Evolutionary conservation across 805 yeast genomes (phyloP), one percentile per base, ranked within the genome.

Genomic region (Ogataea pignaliae): DNA sequence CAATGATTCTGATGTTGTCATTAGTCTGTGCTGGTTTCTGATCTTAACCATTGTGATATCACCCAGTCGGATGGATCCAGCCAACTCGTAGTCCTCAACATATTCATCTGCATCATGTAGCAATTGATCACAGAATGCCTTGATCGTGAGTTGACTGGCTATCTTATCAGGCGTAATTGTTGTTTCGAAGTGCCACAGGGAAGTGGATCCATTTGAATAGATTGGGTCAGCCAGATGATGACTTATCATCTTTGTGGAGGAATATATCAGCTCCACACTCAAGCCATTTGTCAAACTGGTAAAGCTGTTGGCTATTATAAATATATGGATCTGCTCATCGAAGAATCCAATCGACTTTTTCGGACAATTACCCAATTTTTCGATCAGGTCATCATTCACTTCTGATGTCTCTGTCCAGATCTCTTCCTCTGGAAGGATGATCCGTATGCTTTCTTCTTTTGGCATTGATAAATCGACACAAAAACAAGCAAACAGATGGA

Each of bases 151-250:
- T 7, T 44, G 40, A 17, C 36, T 54, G 5, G 54, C 44, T 10
- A 42, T 42, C 36, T 48, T 53, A 17, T 53, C 61, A 3, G 63
- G 60, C 1, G 44, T 35, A 16, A 60, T 39, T 1, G 16, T 36
- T 4, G 55, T 39, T 2, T 30, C 41, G 13, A 49, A 43, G 26
- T 38, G 37, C 61, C 60, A 60, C 2, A 60, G 28, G 1, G 44
- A 37, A 6, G 21, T 15, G 3, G 39, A 28, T 1, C 41, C 39
- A 18, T 29, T 32, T 3, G 17, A 17, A 29, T 11, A 42, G 11
- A 43, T 26, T 2, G 58, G 54, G 14, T 29, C 16, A 10, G 15
- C 18, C 7, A 40, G 10, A 28, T 34, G 40, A n/a, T 14, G 34
- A 13, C 37, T 31, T 13, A 16, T 34, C 16, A 32, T 31, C 21